phyloP scores from a whole-genome alignment of 2,329 filamentous ascomycete genomes.

The Pezicula rhizophila region DNA sequence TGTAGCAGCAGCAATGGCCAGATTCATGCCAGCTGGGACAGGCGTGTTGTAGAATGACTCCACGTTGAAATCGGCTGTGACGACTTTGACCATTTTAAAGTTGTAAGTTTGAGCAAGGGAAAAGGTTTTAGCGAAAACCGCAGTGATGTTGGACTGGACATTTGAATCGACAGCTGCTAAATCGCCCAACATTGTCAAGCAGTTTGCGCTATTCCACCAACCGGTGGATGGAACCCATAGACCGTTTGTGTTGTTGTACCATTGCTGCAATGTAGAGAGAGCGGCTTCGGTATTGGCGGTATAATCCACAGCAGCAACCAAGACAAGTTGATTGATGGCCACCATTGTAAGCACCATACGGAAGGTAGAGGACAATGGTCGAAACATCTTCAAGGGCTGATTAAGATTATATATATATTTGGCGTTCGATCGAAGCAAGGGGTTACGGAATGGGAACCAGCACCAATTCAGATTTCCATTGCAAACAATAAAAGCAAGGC shows the following conservation, averaged over 20 bases:
- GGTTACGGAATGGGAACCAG: too few relatives aligned
- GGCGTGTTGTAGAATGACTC: constrained; percentile 6
- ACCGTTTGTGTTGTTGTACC: not conserved
- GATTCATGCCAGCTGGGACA: not conserved
- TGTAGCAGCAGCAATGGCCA: not conserved
- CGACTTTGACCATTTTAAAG: constrained; percentile 20
- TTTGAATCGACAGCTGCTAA: constrained; percentile 27
- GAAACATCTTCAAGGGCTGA: not conserved
- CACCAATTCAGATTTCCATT: too few relatives aligned
- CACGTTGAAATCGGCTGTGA: constrained; percentile 17
- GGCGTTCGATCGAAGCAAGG: too few relatives aligned
- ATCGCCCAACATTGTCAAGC: not conserved
- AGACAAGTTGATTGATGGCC: not conserved
- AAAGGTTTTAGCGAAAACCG: constrained; percentile 39
- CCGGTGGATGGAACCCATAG: not conserved
- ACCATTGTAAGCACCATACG: not conserved
- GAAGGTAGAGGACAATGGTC: not conserved
- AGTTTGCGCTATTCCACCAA: constrained; percentile 1
- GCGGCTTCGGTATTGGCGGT: not conserved
- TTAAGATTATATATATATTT: too few relatives aligned
- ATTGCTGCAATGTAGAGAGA: not conserved
- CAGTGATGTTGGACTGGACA: constrained; percentile 27
- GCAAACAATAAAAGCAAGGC: too few relatives aligned
- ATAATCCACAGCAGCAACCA: not conserved
- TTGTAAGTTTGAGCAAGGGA: constrained; percentile 20